Evolutionary conservation across 2,329 filamentous ascomycete genomes (phyloP), one percentile per base, ranked within the genome.

Genomic region (Talaromyces sp.): DNA sequence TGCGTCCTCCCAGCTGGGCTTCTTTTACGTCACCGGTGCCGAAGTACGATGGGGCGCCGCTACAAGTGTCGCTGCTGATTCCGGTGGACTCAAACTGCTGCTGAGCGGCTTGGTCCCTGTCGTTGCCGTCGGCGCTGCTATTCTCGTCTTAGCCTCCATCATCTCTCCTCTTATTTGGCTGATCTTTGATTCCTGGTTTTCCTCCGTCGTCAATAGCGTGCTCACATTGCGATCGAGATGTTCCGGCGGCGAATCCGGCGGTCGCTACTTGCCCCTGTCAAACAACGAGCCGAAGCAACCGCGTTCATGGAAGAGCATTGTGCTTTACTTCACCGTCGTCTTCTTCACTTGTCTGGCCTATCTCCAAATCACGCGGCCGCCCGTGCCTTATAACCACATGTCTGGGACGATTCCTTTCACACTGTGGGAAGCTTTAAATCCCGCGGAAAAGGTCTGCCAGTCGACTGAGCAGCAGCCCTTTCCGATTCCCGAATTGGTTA

Each of bases 1-100:
- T 3, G 62, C 68, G 16, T 64, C 71, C 4, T 69, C 70, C 5
- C 71, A 73, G 44, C 64, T 72, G 6, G 70, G 70, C 0, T 74
- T 74, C 40, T 73, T 69, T 56, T 67, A 69, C 47, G 69, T 74
- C 31, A 73, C 72, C 10, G 69, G 71, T 28, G 67, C 68, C 27
- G 72, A 74, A 54, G 65, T 73, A 57, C 70, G 69, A 50, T 74
- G 72, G 68, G 68, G 70, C 61, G 67, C 70, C 23, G 70, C 71
- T 2, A 67, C 66, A 18, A 71, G 65, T 51, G 67, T 73, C 14
- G 69, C 68, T 23, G 66, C 64, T 33, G 71, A 74, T 56, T 67
- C 70, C 1, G 70, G 68, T 40, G 72, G 71, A 5, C 64, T 70
- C 34, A 67, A 70, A 27, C 52, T 74, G 57, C 68, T 74, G 58